phyloP scores from a whole-genome alignment of 1,284 basidiomycete genomes.

The Ceratobasidium sp. region DNA sequence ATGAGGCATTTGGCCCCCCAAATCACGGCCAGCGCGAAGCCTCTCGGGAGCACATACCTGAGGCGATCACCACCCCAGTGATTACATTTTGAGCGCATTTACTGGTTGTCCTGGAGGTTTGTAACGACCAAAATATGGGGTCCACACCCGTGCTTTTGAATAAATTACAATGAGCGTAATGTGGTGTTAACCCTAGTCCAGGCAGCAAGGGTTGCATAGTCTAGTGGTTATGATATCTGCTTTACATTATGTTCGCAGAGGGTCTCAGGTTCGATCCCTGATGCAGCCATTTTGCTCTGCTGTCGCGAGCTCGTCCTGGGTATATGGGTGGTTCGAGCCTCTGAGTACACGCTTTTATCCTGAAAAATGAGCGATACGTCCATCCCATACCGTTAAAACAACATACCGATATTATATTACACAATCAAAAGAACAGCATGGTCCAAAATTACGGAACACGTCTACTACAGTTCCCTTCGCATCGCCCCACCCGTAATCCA shows the following conservation, averaged over 20 bases:
- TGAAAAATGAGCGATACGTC: neutral
- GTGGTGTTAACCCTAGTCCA: neutral
- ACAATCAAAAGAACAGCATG: neutral
- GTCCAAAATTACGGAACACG: neutral
- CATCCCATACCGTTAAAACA: neutral
- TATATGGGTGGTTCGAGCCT: neutral
- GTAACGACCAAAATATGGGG: no score
- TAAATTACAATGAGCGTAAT: neutral
- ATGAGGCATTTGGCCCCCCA: no score
- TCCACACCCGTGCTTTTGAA: neutral
- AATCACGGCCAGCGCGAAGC: no score
- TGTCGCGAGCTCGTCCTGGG: neutral
- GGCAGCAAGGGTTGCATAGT: conserved; percentile 36
- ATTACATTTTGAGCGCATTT: no score
- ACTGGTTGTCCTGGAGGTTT: no score
- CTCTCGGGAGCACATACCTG: no score
- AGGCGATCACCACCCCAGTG: no score
- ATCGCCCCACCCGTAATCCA: conserved; percentile 42
- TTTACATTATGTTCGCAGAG: conserved; percentile 41
- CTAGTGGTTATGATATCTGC: conserved; percentile 43
- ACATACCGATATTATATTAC: conserved; percentile 7
- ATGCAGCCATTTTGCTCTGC: conserved; percentile 39
- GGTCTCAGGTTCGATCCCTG: conserved; percentile 43
- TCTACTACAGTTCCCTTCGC: conserved; percentile 41
- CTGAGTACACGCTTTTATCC: neutral